Percentiles rank a stretch among this genome's conserved stretches.
phyloP scores from a whole-genome alignment of 257 asterid species.

The Cynanchum wilfordii region DNA sequence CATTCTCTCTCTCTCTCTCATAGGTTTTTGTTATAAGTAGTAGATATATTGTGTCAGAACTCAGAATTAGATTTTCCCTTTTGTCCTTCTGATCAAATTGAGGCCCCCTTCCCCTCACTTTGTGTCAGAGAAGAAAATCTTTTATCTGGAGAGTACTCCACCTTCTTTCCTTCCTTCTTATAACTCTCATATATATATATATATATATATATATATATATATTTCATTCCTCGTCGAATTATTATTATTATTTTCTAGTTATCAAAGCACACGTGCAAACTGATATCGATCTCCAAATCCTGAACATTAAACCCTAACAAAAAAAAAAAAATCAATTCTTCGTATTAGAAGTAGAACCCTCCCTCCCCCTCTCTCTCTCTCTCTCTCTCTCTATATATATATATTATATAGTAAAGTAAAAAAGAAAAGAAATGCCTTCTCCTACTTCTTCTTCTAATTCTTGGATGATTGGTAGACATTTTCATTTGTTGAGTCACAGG shows the following conservation, averaged over 20 bases:
- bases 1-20: slow-evolving; percentile 3
- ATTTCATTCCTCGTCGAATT: too few species aligned
- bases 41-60: slow-evolving; percentile 59
- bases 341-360: too few species aligned
- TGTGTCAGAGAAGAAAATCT: slow-evolving; percentile 81
- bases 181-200: too few species aligned
- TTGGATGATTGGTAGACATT: neutral
- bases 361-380: too few species aligned
- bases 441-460: too few species aligned
- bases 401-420: too few species aligned
- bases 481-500: slow-evolving; percentile 26
- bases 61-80: slow-evolving; percentile 27
- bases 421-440: too few species aligned
- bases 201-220: too few species aligned
- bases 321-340: too few species aligned
- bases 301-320: slow-evolving; percentile 37
- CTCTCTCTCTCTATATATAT: too few species aligned
- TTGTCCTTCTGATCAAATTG: slow-evolving; percentile 35
- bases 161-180: too few species aligned
- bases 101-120: slow-evolving; percentile 32
- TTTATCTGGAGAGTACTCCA: slow-evolving; percentile 9
- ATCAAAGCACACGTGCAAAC: neutral
- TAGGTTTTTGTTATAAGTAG: slow-evolving; percentile 35
- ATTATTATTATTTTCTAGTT: too few species aligned
- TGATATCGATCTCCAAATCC: neutral